Percentiles rank a stretch among this genome's conserved stretches.
phyloP scores from a whole-genome alignment of 768 basidiomycete genomes.

The Serendipita sp. region DNA sequence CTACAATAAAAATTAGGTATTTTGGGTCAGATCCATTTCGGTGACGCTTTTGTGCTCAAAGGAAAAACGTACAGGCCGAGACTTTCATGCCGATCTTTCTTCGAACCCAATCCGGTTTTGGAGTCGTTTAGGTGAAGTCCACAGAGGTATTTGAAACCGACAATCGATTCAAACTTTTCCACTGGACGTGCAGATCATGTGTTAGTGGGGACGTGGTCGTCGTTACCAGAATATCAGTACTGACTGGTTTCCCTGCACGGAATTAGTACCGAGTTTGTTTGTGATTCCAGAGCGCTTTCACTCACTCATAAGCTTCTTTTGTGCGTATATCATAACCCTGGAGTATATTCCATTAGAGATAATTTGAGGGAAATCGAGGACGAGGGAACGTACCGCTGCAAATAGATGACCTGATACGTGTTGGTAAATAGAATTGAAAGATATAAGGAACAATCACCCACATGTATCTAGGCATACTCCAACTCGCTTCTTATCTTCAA shows the following conservation, averaged over 20 bases:
- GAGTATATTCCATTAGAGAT: neutral
- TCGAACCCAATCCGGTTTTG: slow-evolving; percentile 44
- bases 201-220: neutral
- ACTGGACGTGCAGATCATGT: slow-evolving; percentile 25
- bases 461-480: slow-evolving; percentile 83
- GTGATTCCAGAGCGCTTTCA: slow-evolving; percentile 7
- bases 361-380: neutral
- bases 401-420: slow-evolving; percentile 48
- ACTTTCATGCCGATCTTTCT: slow-evolving; percentile 69
- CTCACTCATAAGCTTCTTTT: slow-evolving; percentile 54
- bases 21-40: too few species aligned
- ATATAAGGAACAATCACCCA: slow-evolving; percentile 17
- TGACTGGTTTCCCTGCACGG: slow-evolving; percentile 17
- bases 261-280: too few species aligned
- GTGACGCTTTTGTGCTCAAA: neutral
- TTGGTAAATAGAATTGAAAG: neutral
- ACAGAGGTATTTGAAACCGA: slow-evolving; percentile 57
- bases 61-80: slow-evolving; percentile 50
- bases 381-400: slow-evolving; percentile 38
- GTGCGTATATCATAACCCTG: slow-evolving; percentile 74
- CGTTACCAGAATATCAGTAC: neutral
- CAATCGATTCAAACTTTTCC: slow-evolving; percentile 42
- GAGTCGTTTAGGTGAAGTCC: slow-evolving; percentile 84
- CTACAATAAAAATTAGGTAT: slow-evolving; percentile 21
- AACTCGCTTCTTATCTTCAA: slow-evolving; percentile 58